phyloP scores from a whole-genome alignment of 306 rosid species.

The Mimosa bimucronata region DNA sequence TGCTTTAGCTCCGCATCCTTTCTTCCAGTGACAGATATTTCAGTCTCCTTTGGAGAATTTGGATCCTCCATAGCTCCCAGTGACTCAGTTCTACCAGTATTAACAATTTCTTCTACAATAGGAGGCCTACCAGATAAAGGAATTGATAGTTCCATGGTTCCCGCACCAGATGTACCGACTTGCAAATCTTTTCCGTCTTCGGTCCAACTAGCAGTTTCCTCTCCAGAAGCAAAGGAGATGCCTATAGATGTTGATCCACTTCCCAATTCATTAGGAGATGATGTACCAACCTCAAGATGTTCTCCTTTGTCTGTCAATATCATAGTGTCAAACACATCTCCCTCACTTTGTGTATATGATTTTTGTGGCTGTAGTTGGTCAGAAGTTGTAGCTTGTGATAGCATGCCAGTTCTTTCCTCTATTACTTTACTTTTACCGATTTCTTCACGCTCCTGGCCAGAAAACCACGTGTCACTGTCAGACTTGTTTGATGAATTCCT shows the following conservation, averaged over 20 bases:
- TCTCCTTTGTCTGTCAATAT: constrained; percentile 47
- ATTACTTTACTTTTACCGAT: constrained; percentile 43
- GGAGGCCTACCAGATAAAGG: constrained; percentile 45
- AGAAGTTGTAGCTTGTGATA: constrained; percentile 45
- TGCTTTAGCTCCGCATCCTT: constrained; percentile 72
- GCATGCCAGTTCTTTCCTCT: constrained; percentile 44
- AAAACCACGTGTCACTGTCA: constrained; percentile 69
- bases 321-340: constrained; percentile 43
- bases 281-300: constrained; percentile 53
- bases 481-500: constrained; percentile 66
- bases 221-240: constrained; percentile 56
- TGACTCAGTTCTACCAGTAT: constrained; percentile 45
- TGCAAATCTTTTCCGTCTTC: constrained; percentile 49
- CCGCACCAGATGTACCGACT: constrained; percentile 50
- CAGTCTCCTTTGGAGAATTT: constrained; percentile 43
- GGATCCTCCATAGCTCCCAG: constrained; percentile 47
- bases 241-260: constrained; percentile 55
- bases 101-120: constrained; percentile 43
- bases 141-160: constrained; percentile 44
- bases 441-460: constrained; percentile 78
- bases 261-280: constrained; percentile 47
- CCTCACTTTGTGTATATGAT: constrained; percentile 45
- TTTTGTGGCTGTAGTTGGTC: constrained; percentile 45
- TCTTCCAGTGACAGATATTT: constrained; percentile 51
- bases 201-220: constrained; percentile 48